phyloP scores from a whole-genome alignment of 345 rosid genomes.

The Gossypium herbaceum region DNA sequence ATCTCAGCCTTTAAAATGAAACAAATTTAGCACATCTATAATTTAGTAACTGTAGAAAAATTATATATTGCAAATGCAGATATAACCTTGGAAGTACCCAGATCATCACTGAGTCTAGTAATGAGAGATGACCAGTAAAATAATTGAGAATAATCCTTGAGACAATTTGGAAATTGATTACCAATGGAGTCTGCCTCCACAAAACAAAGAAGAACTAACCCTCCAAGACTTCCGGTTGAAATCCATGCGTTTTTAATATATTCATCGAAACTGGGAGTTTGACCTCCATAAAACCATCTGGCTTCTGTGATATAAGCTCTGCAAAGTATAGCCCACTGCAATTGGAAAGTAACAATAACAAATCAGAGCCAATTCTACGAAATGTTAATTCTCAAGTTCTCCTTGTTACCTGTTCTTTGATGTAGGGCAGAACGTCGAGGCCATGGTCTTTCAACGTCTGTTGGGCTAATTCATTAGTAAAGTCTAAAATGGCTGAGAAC shows the following conservation, averaged over 20 bases:
- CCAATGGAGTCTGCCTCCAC: background rate
- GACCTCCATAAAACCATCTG: constrained; percentile 10
- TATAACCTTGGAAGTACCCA: background rate
- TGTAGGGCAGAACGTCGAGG: background rate
- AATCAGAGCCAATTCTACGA: too few relatives aligned
- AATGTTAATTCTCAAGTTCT: background rate
- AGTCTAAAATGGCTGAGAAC: background rate
- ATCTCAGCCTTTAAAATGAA: background rate
- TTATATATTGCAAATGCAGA: background rate
- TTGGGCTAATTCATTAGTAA: background rate
- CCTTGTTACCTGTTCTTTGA: background rate
- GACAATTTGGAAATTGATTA: background rate
- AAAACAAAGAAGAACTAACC: constrained; percentile 6
- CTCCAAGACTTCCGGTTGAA: constrained; percentile 1
- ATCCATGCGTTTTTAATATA: constrained; percentile 4
- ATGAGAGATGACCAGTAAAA: constrained; percentile 10
- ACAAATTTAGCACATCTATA: background rate
- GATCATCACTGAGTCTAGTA: constrained; percentile 5
- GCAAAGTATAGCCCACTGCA: constrained; percentile 11
- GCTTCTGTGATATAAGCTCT: constrained; percentile 1
- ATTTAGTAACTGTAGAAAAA: too few relatives aligned
- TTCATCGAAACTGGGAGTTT: background rate
- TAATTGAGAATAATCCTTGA: background rate
- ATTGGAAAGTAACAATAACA: background rate
- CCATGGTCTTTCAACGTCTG: background rate